Base-by-base conservation (phyloP, 345 rosid species). In the Angophora floribunda region DNA sequence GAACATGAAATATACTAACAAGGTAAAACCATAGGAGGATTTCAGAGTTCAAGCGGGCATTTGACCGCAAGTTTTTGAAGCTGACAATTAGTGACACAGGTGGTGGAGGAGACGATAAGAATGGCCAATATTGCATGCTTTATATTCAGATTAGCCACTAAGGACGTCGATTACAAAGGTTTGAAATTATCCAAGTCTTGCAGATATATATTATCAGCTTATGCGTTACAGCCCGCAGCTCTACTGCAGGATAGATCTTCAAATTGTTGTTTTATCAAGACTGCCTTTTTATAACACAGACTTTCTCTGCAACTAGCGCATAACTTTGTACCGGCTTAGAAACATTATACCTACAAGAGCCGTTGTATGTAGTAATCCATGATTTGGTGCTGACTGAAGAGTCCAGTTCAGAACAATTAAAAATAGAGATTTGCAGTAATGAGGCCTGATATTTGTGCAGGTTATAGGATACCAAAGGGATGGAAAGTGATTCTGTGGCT, bases 101-200 rank as follows among this genome's bases (percentile, higher is more conserved):
- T 91, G 82, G 93, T 91, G 88, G 94, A 93, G 65, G 93, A 94
- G 90, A 90, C 90, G 15, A 87, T 91, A 52, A 89, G 96, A 87
- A 70, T 90, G 90, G 94, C 93, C 21, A 92, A 91, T 52, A 2
- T 93, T 47, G 49, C 92, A 3, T 79, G 86, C 9, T 1, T 92
- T 26, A 0, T 87, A 52, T 92, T 89, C 84, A 79, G 93, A 59
- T 7, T 36, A 51, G 90, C 55, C 41, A 88, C 89, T 6, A 85
- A 85, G 65, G 94, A 94, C 55, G 90, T 91, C 32, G 90, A 26
- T 57, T 44, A 55, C 59, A 55, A 55, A 55, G 59, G 59, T 55
- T 55, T 26, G 59, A 55, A 55, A 55, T 55, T 21, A 55, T 55
- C 59, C 26, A 7, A 21, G 59, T 55, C 59, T 53, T 61, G 70